Evolutionary conservation across 2,329 filamentous ascomycete species (phyloP), one percentile per base, ranked within the genome.

Genomic region (Colletotrichum paranaense): DNA sequence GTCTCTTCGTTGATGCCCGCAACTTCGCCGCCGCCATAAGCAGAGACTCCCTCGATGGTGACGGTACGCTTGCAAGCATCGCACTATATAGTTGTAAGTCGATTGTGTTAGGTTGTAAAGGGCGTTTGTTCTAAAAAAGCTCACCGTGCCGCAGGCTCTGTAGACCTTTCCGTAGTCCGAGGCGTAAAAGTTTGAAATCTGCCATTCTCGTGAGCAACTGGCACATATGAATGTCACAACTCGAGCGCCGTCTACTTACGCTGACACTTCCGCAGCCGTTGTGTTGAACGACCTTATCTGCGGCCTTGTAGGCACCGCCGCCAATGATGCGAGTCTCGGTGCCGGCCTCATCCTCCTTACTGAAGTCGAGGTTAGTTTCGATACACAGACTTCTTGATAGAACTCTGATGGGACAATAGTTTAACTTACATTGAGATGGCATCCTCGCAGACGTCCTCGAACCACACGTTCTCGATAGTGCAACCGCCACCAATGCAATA

Each of bases 111-210:
- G 19, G 72, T 77, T 79, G 30, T 35, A 3, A 24, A 11, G 42
- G 19, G 19, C 0, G 3, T 30, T 35, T 22, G 12, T 6, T 11
- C 8, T 49, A 19, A 7, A 26, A 28, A 72, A 70, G 62, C 69
- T 68, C 42, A 72, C 69, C 6, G 69, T 72, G 38, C 69, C 64
- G 60, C 71, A 75, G 16, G 73, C 63, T 60, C 71, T 65, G 49
- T 75, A 86, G 58, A 86, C 80, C 77, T 88, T 88, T 64, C 86
- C 86, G 72, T 87, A 87, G 78, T 86, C 82, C 5, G 84, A 79
- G 72, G 82, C 84, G 65, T 84, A 85, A 78, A 84, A 83, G 74
- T 84, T 83, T 75, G 82, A 75, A 38, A 82, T 80, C 73, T 73
- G 4, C 14, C 11, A 14, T 52, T 24, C 16, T 35, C 2, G 19